These are phyloP conservation scores for Vitis hybrid DNA, from an alignment of 177 flowering plant species.

Conservation along the genomic window DNA sequence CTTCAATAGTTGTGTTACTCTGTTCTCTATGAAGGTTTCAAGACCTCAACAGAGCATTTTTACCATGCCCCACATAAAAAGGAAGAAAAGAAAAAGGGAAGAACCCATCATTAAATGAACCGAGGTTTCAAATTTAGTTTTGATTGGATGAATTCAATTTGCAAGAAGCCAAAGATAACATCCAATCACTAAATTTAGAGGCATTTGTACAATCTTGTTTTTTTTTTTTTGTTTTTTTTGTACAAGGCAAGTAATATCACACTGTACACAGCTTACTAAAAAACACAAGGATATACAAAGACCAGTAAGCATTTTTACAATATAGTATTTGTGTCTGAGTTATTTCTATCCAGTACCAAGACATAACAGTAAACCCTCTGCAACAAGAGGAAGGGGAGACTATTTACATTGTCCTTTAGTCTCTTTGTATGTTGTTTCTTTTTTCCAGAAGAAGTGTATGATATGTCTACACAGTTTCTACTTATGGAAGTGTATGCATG, in stretches of 20 bases:
- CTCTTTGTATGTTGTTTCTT: neutral
- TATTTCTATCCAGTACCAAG: neutral
- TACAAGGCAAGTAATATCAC: constrained; percentile 3
- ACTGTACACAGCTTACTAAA: constrained; percentile 20
- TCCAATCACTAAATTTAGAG: no score
- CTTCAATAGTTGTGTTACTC: no score
- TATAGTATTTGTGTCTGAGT: neutral
- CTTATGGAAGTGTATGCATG: neutral
- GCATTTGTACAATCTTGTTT: constrained; percentile 16
- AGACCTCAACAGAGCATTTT: no score
- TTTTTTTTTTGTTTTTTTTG: neutral
- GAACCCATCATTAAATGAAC: no score
- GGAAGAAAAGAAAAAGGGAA: no score
- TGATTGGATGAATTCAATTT: no score
- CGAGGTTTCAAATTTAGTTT: no score
- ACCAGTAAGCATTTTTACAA: constrained; percentile 14
- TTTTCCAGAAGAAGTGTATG: neutral
- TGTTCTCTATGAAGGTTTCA: no score
- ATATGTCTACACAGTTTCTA: constrained; percentile 19
- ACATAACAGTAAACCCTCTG: neutral
- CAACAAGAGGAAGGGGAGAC: neutral
- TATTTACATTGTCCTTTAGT: constrained; percentile 6
- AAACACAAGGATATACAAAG: constrained; percentile 7
- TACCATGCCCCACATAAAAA: no score
- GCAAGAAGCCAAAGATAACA: no score